phyloP scores from a whole-genome alignment of 2,329 filamentous ascomycete species.

The Curvularia verruculosa region DNA sequence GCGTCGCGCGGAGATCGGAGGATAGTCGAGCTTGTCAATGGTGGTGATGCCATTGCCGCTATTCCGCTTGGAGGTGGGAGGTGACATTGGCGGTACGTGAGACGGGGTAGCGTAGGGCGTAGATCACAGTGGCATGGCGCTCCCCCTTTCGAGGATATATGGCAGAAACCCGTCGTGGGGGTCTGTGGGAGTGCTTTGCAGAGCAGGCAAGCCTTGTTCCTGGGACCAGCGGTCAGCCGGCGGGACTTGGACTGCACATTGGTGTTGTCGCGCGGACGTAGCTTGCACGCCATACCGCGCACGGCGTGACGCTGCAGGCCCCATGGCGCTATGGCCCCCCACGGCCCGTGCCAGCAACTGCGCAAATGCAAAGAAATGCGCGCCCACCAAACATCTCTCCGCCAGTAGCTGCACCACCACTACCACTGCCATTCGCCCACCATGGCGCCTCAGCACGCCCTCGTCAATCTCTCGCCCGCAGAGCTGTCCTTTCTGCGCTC shows the following conservation, averaged over 20 bases:
- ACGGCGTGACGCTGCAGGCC: constrained; percentile 21
- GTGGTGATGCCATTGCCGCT: constrained; percentile 33
- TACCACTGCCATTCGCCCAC: constrained; percentile 12
- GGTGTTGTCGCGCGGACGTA: constrained; percentile 32
- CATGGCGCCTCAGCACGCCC: constrained; percentile 53
- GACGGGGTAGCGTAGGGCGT: constrained; percentile 25
- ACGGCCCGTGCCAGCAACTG: constrained; percentile 19
- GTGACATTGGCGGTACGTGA: constrained; percentile 38
- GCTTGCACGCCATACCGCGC: constrained; percentile 22
- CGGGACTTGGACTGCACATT: constrained; percentile 30
- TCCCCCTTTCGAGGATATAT: background rate
- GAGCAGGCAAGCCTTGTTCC: constrained; percentile 1
- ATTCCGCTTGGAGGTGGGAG: constrained; percentile 41
- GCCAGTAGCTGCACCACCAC: constrained; percentile 5
- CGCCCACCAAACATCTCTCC: constrained; percentile 13
- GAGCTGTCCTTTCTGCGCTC: constrained; percentile 95
- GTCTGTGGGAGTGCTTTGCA: background rate
- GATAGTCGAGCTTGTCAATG: constrained; percentile 61
- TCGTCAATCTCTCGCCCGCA: constrained; percentile 84
- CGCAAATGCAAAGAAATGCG: constrained; percentile 16
- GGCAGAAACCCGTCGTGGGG: background rate
- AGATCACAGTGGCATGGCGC: constrained; percentile 14
- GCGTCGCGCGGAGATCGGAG: constrained; percentile 44
- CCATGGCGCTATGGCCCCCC: constrained; percentile 29
- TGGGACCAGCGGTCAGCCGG: constrained; percentile 27